These are phyloP conservation scores for Talaromyces sp. DNA, from an alignment of 2,329 filamentous ascomycete genomes.

Conservation along the genomic window DNA sequence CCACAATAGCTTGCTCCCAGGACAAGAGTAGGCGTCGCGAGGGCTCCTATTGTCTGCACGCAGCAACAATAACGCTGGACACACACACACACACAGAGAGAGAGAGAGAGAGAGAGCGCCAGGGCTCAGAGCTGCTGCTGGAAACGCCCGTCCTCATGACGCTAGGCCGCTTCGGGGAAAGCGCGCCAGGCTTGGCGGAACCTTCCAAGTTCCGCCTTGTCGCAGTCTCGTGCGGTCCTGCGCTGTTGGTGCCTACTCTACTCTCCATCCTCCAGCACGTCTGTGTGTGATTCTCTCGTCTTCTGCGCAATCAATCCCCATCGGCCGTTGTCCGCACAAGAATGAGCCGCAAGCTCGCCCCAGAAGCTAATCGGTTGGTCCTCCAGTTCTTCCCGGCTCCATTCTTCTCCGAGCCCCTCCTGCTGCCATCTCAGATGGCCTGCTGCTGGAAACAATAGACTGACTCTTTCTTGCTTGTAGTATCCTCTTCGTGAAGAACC, in stretches of 20 bases:
- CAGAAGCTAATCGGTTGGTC: conserved; percentile 94
- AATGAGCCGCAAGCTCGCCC: conserved; percentile 74
- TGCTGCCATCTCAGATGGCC: conserved; percentile 11
- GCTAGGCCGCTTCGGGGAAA: not conserved
- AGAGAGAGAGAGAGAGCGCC: not conserved
- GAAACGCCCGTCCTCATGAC: not conserved
- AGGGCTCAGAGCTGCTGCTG: not conserved
- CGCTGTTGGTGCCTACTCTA: not conserved
- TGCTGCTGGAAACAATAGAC: not conserved
- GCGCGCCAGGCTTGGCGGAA: conserved; percentile 9
- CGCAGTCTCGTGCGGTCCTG: not conserved
- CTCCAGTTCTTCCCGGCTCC: conserved; percentile 26
- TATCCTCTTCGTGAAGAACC: conserved; percentile 99
- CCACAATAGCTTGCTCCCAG: not conserved
- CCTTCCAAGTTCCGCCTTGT: not conserved
- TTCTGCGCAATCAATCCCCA: conserved; percentile 14
- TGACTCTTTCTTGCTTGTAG: conserved; percentile 43
- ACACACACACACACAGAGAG: not conserved
- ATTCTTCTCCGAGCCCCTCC: conserved; percentile 3
- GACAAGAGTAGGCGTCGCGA: not conserved
- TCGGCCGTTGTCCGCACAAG: conserved; percentile 23
- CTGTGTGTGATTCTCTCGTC: not conserved
- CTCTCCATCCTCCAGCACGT: not conserved
- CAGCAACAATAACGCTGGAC: not conserved
- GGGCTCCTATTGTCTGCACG: not conserved